A percentile compares a stretch with the other conserved stretches of the same genome.
Evolutionary conservation across 179 eudicot genomes (phyloP).

Genomic region (Nepenthes alata): DNA sequence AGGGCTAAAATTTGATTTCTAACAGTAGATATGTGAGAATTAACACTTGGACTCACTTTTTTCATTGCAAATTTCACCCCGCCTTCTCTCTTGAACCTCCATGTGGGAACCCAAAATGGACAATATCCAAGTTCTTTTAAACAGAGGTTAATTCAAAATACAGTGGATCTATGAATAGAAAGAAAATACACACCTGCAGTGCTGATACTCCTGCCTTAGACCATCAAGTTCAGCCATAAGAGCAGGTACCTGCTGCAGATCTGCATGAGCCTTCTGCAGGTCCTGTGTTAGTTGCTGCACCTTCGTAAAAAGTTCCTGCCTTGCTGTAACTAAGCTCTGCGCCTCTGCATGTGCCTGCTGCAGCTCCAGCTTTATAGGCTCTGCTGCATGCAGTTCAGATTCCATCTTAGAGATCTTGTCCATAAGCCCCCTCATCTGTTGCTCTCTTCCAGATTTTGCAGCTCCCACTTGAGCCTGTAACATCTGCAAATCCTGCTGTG

Average conservation of each 20-base stretch:
- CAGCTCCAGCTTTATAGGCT: constrained; percentile 57
- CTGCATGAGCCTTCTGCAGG: constrained; percentile 58
- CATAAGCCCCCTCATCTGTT: constrained; percentile 48
- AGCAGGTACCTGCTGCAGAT: constrained; percentile 61
- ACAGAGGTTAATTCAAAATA: too few species aligned
- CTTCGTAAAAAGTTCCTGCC: constrained; percentile 72
- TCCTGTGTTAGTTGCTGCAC: constrained; percentile 51
- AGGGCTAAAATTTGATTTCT: constrained; percentile 1
- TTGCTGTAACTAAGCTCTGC: constrained; percentile 53
- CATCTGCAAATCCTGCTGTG: constrained; percentile 74
- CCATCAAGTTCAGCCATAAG: constrained; percentile 64
- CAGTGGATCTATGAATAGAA: neutral
- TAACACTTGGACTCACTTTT: neutral
- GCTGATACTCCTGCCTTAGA: constrained; percentile 84
- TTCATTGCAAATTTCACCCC: neutral
- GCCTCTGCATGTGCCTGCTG: constrained; percentile 77
- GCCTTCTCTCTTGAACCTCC: too few species aligned
- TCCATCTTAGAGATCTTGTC: constrained; percentile 73
- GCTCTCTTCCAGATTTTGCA: constrained; percentile 65
- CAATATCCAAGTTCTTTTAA: too few species aligned
- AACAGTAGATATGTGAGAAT: neutral
- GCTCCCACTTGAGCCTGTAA: constrained; percentile 55
- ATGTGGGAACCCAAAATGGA: too few species aligned
- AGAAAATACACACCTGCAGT: constrained; percentile 58
- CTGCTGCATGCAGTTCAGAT: constrained; percentile 55